A percentile compares a stretch with the other conserved stretches of the same genome.
Conservation (phyloP, 2,329 filamentous ascomycete species). For the Sporothrix protearum region DNA sequence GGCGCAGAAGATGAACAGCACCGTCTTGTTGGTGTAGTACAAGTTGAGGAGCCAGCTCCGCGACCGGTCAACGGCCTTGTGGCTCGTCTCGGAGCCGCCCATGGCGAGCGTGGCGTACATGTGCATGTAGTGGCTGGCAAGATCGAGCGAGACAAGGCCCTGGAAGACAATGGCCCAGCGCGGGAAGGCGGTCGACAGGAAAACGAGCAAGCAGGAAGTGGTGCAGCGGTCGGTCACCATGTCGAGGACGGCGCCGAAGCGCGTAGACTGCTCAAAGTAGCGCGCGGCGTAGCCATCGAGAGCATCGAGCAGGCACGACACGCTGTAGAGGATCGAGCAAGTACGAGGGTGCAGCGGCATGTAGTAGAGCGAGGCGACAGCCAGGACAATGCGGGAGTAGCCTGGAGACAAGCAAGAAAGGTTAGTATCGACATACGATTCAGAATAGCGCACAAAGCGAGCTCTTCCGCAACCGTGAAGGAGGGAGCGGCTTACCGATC, state of each 20-base stretch:
- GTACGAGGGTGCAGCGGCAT: constrained; percentile 98
- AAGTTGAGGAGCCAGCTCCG: constrained; percentile 86
- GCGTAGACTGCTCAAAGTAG: constrained; percentile 83
- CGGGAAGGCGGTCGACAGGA: constrained; percentile 90
- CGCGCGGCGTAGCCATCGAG: constrained; percentile 92
- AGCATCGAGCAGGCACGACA: constrained; percentile 93
- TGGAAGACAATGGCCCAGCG: constrained; percentile 94
- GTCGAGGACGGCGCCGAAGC: constrained; percentile 93
- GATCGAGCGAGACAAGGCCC: constrained; percentile 82
- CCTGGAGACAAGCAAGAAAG: constrained; percentile 45
- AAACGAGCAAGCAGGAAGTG: constrained; percentile 89
- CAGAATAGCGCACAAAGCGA: not conserved
- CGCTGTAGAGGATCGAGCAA: constrained; percentile 83
- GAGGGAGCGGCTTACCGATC: constrained; percentile 56
- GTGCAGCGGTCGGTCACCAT: constrained; percentile 99
- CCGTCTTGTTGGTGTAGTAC: constrained; percentile 96
- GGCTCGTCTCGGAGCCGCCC: constrained; percentile 73
- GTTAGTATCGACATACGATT: not conserved
- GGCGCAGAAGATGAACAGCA: constrained; percentile 85
- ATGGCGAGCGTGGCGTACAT: constrained; percentile 95
- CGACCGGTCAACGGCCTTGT: constrained; percentile 89
- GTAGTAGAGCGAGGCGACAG: constrained; percentile 91
- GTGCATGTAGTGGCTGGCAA: constrained; percentile 97
- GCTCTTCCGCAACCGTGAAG: not conserved
- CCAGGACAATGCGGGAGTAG: constrained; percentile 73